Evolutionary conservation across 2,329 filamentous ascomycete genomes (phyloP).

Genomic region (Fusarium sublunatum): DNA sequence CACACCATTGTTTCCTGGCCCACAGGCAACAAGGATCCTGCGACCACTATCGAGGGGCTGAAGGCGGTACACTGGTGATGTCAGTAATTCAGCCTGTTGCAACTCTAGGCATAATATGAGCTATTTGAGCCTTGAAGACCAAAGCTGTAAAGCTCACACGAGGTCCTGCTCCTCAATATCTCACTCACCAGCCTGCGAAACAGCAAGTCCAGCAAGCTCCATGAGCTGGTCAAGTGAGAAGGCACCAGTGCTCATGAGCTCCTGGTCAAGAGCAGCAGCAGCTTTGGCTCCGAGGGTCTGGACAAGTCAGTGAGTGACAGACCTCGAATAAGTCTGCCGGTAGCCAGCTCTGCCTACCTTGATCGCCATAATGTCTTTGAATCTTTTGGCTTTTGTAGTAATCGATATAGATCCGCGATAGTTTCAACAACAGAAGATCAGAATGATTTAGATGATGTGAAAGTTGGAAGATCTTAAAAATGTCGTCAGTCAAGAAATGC

Average conservation of each 20-base stretch:
- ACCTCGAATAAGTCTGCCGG: conserved; percentile 5
- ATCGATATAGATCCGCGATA: background rate
- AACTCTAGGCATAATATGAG: background rate
- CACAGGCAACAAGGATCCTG: conserved; percentile 87
- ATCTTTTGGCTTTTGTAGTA: conserved; percentile 19
- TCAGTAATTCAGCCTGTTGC: conserved; percentile 2
- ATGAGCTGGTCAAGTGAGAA: conserved; percentile 97
- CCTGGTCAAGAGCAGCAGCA: conserved; percentile 88
- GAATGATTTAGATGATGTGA: conserved; percentile 13
- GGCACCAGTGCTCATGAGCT: conserved; percentile 88
- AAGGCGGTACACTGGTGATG: conserved; percentile 77
- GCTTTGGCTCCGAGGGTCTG: conserved; percentile 89
- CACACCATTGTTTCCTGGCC: conserved; percentile 79
- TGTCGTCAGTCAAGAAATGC: conserved; percentile 33
- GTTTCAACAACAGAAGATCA: background rate
- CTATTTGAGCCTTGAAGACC: background rate
- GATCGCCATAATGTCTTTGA: conserved; percentile 49
- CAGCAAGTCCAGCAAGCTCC: conserved; percentile 93
- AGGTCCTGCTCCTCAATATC: background rate
- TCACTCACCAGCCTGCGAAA: conserved; percentile 83
- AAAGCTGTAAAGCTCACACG: background rate
- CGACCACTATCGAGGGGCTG: conserved; percentile 79
- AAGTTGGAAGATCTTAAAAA: conserved; percentile 13
- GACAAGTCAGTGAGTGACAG: conserved; percentile 13
- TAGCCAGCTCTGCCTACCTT: conserved; percentile 43